Conservation (phyloP, 1,139 yeast species). For the Lodderomyces parapsilosis region DNA sequence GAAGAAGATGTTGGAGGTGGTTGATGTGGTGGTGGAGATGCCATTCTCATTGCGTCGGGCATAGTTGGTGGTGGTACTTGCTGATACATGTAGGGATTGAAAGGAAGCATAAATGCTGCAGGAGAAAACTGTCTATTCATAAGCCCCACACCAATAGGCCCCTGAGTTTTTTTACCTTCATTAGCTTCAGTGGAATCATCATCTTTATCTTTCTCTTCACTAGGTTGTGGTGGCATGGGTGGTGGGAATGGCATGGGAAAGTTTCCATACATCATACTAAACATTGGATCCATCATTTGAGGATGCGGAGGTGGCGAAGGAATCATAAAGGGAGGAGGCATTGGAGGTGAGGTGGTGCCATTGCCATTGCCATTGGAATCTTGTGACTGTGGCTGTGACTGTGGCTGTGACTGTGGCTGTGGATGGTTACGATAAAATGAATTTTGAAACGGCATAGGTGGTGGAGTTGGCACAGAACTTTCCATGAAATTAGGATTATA, state of each 20-base stretch:
- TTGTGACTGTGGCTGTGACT: slow-evolving; percentile 14
- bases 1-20: too few species aligned
- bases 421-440: slow-evolving; percentile 6
- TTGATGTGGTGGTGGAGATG: slow-evolving; percentile 1
- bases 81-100: slow-evolving; percentile 48
- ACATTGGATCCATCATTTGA: slow-evolving; percentile 42
- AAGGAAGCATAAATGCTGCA: slow-evolving; percentile 46
- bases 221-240: slow-evolving; percentile 8
- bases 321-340: slow-evolving; percentile 44
- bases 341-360: slow-evolving; percentile 24
- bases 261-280: slow-evolving; percentile 27
- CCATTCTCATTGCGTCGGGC: slow-evolving; percentile 3
- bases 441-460: slow-evolving; percentile 9
- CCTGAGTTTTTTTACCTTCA: slow-evolving; percentile 8
- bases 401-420: slow-evolving; percentile 3
- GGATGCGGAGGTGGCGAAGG: slow-evolving; percentile 38
- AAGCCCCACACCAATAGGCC: slow-evolving; percentile 42
- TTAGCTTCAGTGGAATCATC: slow-evolving; percentile 1
- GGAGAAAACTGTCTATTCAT: slow-evolving; percentile 34
- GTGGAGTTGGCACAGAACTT: slow-evolving; percentile 13
- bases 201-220: slow-evolving; percentile 7
- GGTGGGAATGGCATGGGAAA: slow-evolving; percentile 10
- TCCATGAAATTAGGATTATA: slow-evolving; percentile 23
- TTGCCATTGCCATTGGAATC: slow-evolving; percentile 5
- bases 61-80: slow-evolving; percentile 19